Evolutionary conservation across 768 basidiomycete species (phyloP), one percentile per base, ranked within the genome.

Genomic region (Rhodotorula diobovata): DNA sequence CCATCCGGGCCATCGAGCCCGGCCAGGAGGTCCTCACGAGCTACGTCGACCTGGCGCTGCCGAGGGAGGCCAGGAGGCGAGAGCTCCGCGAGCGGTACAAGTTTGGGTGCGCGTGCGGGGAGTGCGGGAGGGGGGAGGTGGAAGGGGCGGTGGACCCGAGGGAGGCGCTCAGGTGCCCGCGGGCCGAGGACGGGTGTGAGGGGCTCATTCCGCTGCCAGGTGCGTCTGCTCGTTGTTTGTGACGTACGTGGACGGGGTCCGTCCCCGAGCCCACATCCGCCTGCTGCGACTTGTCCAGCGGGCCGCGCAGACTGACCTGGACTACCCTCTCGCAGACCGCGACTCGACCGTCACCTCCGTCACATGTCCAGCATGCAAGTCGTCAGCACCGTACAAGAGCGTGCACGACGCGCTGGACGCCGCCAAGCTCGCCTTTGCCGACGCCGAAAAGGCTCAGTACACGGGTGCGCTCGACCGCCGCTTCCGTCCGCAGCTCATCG

Each of bases 11-110:
- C 23, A 88, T 98, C 45, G 61, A 73, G 4, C 78, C 83, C 0
- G 86, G 83, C 14, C 88, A 94, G 79, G 90, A 96, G 85, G 91
- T 98, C 55, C 73, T 89, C 46, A 92, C 89, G 0, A 83, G 90
- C 16, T 97, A 97, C 74, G 84, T 96, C 56, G 95, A 97, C 78
- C 86, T 89, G 0, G 90, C 91, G 0, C 81, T 90, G 5, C 89
- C 93, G 0, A 81, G 80, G 18, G 67, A 76, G 0, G 78, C 83
- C 30, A 83, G 94, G 39, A 87, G 85, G 70, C 79, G 80, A 43
- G 81, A 85, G 1, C 83, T 97, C 30, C 76, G 81, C 55, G 87
- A 89, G 69, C 88, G 89, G 1, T 96, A 97, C 80, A 84, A 85
- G 73, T 97, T 97, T 76, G 81, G 54, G 15, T 97, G 94, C 76